Evolutionary conservation across 176 grass and related monocot genomes (phyloP).

Genomic region (Lolium rigidum): DNA sequence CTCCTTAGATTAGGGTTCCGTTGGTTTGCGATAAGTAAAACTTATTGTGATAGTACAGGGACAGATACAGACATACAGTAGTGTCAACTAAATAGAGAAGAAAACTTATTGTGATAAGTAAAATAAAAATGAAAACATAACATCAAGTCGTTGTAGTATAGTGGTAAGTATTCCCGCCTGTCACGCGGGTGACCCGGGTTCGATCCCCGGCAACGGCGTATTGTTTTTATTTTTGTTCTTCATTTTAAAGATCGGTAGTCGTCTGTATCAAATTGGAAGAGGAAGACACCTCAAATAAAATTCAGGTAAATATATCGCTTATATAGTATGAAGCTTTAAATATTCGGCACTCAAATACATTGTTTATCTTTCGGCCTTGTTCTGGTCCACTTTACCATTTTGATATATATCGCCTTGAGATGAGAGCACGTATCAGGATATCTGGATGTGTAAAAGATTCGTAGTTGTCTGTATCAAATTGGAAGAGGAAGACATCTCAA

Average conservation of each 20-base stretch:
- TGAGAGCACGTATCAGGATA: background rate
- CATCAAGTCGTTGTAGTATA: slow-evolving; percentile 85
- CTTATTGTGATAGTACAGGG: no score
- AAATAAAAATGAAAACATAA: no score
- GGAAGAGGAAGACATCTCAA: background rate
- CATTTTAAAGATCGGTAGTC: background rate
- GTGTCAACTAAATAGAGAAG: no score
- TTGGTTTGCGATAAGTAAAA: no score
- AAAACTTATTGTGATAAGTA: no score
- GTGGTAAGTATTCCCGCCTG: slow-evolving; percentile 98
- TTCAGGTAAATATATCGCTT: no score
- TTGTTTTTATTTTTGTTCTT: background rate
- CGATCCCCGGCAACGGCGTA: slow-evolving; percentile 87
- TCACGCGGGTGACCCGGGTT: slow-evolving; percentile 95
- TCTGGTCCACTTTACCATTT: background rate
- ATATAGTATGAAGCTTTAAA: no score
- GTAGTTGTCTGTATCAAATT: background rate
- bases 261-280: background rate
- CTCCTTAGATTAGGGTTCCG: no score
- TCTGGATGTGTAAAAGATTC: background rate
- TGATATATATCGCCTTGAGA: background rate
- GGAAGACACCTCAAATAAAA: no score
- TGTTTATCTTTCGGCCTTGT: background rate
- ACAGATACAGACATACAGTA: no score
- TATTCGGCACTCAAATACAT: background rate